Conservation (phyloP, 2,329 filamentous ascomycete species). For the Ambrosiella beaveri region DNA sequence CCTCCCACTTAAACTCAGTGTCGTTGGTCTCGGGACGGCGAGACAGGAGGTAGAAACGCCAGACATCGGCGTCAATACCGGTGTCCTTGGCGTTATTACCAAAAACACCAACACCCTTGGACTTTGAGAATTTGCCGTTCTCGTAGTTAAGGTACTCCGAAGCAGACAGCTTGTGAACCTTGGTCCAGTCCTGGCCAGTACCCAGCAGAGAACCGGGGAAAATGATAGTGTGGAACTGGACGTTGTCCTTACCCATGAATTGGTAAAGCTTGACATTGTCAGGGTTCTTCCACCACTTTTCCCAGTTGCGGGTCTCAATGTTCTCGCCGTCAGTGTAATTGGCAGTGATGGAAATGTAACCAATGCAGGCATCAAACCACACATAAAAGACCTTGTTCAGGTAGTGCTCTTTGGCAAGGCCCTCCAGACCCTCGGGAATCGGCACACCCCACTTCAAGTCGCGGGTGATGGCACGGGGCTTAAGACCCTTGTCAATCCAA, state of each 20-base stretch:
- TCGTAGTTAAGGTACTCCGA: slow-evolving; percentile 82
- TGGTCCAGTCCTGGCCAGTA: slow-evolving; percentile 73
- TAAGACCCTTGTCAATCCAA: slow-evolving; percentile 70
- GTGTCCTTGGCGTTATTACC: slow-evolving; percentile 79
- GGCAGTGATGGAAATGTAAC: slow-evolving; percentile 87
- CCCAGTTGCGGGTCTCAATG: slow-evolving; percentile 48
- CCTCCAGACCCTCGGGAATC: slow-evolving; percentile 31
- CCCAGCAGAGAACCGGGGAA: slow-evolving; percentile 80
- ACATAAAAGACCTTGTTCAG: slow-evolving; percentile 68
- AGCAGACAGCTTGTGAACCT: slow-evolving; percentile 72
- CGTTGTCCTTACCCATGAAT: slow-evolving; percentile 68
- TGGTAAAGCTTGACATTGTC: slow-evolving; percentile 80
- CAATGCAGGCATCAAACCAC: slow-evolving; percentile 84
- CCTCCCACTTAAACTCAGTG: slow-evolving; percentile 75
- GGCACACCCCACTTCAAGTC: slow-evolving; percentile 79
- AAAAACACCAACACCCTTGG: slow-evolving; percentile 75
- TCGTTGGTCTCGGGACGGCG: slow-evolving; percentile 74
- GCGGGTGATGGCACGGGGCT: slow-evolving; percentile 75
- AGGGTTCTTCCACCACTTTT: slow-evolving; percentile 86
- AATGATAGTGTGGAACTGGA: slow-evolving; percentile 56
- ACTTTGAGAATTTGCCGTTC: slow-evolving; percentile 84
- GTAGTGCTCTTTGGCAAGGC: slow-evolving; percentile 36
- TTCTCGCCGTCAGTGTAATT: slow-evolving; percentile 52
- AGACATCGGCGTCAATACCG: slow-evolving; percentile 71
- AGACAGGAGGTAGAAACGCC: slow-evolving; percentile 79